Evolutionary conservation across 768 basidiomycete genomes (phyloP).

Genomic region (Tricholoma saponaceum): DNA sequence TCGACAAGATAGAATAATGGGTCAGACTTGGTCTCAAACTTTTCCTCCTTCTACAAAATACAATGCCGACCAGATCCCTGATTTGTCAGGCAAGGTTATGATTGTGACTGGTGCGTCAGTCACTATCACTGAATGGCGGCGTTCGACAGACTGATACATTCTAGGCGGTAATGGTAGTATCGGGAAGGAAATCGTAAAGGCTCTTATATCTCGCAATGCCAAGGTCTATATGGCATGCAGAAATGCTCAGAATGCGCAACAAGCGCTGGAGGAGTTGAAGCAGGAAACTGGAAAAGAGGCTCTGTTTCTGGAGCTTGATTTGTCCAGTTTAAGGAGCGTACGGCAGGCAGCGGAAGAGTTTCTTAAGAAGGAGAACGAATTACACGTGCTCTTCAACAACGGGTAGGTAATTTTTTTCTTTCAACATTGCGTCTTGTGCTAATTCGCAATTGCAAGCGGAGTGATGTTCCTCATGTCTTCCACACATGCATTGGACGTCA

Average conservation of each 20-base stretch:
- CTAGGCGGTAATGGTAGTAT: slow-evolving; percentile 35
- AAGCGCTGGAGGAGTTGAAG: slow-evolving; percentile 31
- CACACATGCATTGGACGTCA: slow-evolving; percentile 19
- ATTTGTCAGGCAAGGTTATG: slow-evolving; percentile 31
- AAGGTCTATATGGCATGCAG: slow-evolving; percentile 40
- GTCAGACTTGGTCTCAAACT: not conserved
- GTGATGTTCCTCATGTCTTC: slow-evolving; percentile 32
- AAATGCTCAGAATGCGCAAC: slow-evolving; percentile 25
- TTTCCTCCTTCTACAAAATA: slow-evolving; percentile 22
- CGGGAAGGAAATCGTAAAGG: slow-evolving; percentile 30
- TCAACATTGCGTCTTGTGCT: not conserved
- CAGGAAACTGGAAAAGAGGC: slow-evolving; percentile 32
- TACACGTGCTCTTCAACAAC: slow-evolving; percentile 49
- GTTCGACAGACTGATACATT: not conserved
- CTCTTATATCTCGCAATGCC: slow-evolving; percentile 29
- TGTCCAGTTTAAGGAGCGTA: slow-evolving; percentile 32
- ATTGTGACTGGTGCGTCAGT: slow-evolving; percentile 24
- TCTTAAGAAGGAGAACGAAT: slow-evolving; percentile 32
- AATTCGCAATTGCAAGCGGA: slow-evolving; percentile 30
- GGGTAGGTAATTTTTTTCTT: slow-evolving; percentile 29
- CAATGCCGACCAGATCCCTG: slow-evolving; percentile 26
- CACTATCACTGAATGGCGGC: not conserved
- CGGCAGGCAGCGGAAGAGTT: slow-evolving; percentile 31
- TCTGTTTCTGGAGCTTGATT: slow-evolving; percentile 32
- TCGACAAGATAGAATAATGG: not conserved